Percentiles rank a stretch among this genome's conserved stretches.
These are phyloP conservation scores for Diaporthe nobilis DNA, from an alignment of 2,329 filamentous ascomycete genomes.

Conservation along the genomic window DNA sequence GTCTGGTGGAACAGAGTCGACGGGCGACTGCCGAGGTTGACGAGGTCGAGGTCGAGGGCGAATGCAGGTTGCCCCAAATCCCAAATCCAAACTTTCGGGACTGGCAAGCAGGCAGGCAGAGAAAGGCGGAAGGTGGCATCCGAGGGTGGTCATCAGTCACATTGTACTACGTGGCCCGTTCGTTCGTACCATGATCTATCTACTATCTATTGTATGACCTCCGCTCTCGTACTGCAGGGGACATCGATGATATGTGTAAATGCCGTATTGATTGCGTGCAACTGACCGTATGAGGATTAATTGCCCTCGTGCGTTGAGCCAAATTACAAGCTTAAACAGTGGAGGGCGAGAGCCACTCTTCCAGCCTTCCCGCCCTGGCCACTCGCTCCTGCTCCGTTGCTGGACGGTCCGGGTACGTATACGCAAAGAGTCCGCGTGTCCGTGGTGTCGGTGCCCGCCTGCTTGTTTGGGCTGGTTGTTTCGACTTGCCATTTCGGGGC, in stretches of 20 bases:
- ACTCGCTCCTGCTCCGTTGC: neutral
- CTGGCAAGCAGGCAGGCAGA: neutral
- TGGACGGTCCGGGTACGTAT: neutral
- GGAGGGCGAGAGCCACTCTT: neutral
- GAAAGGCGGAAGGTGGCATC: conserved; percentile 31
- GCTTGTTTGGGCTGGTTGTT: conserved; percentile 1
- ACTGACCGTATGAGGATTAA: neutral
- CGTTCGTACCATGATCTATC: neutral
- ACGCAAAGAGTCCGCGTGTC: neutral
- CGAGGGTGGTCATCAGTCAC: conserved; percentile 19
- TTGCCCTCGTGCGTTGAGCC: conserved; percentile 21
- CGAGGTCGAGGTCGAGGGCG: neutral
- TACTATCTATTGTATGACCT: neutral
- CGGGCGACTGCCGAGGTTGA: neutral
- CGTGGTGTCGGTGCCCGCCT: neutral
- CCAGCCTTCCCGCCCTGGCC: neutral
- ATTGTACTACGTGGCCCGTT: conserved; percentile 1
- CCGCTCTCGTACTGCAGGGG: neutral
- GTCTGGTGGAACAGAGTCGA: neutral
- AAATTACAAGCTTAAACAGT: conserved; percentile 40
- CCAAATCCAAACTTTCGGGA: conserved; percentile 13
- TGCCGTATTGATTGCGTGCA: neutral
- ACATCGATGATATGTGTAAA: neutral
- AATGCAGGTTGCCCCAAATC: neutral
- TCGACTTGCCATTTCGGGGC: conserved; percentile 1